A percentile compares a stretch with the other conserved stretches of the same genome.
Evolutionary conservation across 768 basidiomycete genomes (phyloP).

Genomic region (Boletellus ananiceps): DNA sequence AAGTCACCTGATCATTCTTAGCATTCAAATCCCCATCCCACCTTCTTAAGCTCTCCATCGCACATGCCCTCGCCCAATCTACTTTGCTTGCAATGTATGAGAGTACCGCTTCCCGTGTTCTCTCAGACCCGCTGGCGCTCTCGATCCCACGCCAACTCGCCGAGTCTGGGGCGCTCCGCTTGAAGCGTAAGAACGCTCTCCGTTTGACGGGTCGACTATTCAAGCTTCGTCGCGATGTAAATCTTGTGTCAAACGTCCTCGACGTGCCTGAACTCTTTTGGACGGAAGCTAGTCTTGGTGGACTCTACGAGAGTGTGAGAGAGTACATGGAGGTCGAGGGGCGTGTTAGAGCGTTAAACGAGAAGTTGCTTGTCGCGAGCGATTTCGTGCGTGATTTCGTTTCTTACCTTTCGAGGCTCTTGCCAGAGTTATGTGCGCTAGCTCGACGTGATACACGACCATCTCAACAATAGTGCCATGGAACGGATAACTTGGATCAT

Average conservation of each 20-base stretch:
- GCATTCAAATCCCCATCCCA: constrained; percentile 91
- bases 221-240: constrained; percentile 84
- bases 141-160: constrained; percentile 85
- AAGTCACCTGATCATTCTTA: constrained; percentile 25
- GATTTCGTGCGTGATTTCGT: constrained; percentile 63
- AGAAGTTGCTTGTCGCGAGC: constrained; percentile 80
- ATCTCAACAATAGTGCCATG: constrained; percentile 86
- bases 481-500: constrained; percentile 83
- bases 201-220: constrained; percentile 83
- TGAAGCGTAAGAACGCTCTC: constrained; percentile 78
- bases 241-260: constrained; percentile 87
- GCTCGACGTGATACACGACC: constrained; percentile 91
- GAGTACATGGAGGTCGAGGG: constrained; percentile 93
- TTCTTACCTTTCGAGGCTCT: neutral
- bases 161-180: constrained; percentile 64
- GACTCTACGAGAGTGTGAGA: constrained; percentile 85
- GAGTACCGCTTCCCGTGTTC: constrained; percentile 65
- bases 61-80: constrained; percentile 92
- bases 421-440: constrained; percentile 27
- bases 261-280: constrained; percentile 94
- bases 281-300: constrained; percentile 87
- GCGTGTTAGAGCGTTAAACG: constrained; percentile 81
- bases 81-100: constrained; percentile 90
- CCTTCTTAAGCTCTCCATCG: constrained; percentile 86
- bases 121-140: constrained; percentile 71